Evolutionary conservation across 1,284 basidiomycete species (phyloP), one percentile per base, ranked within the genome.

Genomic region (Sanguinoderma infundibulare): DNA sequence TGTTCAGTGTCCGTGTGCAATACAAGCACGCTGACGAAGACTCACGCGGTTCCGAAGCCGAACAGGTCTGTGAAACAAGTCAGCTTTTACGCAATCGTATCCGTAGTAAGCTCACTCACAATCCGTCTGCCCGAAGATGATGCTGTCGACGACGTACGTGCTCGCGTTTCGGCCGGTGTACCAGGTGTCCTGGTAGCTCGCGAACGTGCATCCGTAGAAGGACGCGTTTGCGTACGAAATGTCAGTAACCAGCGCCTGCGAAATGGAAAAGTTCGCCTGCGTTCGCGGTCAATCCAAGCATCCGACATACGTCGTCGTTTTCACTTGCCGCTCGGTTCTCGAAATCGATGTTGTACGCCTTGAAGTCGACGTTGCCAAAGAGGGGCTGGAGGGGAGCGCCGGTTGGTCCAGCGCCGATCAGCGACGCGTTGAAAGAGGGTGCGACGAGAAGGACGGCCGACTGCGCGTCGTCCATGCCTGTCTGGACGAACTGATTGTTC

Each of bases 161-260:
- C 81, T 85, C 5, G 79, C 85, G 55, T 83, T 86, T 1, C 79
- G 74, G 0, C 87, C 88, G 0, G 85, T 83, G 68, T 85, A 90
- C 81, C 85, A 86, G 0, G 88, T 89, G 69, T 90, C 89, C 67
- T 90, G 88, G 60, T 76, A 88, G 66, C 86, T 85, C 8, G 81
- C 77, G 65, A 89, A 87, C 1, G 82, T 77, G 64, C 87, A 89
- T 0, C 84, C 86, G 62, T 90, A 90, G 71, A 89, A 89, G 0
- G 87, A 89, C 10, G 85, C 85, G 60, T 88, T 88, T 2, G 86
- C 80, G 58, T 86, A 83, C 1, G 82, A 84, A 46, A 87, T 82
- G 65, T 85, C 81, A 6, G 81, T 86, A 7, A 82, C 85, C 5
- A 89, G 75, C 0, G 87, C 87, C 71, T 82, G 87, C 6, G 85